Conservation (phyloP, 2,329 filamentous ascomycete genomes). For the Trichoderma sp. region DNA sequence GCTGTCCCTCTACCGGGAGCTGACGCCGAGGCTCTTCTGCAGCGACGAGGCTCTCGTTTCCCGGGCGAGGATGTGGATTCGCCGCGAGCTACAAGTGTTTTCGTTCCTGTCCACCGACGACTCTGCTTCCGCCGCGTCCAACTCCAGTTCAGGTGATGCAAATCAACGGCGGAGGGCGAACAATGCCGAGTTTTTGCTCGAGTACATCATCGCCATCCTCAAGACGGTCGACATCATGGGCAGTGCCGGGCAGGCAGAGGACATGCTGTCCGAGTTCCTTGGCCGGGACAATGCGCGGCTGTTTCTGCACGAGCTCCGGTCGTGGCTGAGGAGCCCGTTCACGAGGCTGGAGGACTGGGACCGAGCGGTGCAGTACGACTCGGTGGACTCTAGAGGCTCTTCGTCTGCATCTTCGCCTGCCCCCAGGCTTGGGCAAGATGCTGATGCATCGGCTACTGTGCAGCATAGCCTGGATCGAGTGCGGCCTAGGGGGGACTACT, state of each 20-base stretch:
- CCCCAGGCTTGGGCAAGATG: neutral
- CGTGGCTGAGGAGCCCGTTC: constrained; percentile 82
- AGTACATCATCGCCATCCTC: constrained; percentile 82
- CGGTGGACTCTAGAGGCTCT: neutral
- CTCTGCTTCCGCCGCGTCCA: constrained; percentile 29
- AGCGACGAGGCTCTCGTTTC: constrained; percentile 68
- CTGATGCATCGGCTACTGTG: neutral
- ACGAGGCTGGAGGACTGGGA: constrained; percentile 77
- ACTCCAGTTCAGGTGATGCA: constrained; percentile 10
- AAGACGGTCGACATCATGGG: constrained; percentile 81
- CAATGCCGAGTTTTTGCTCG: constrained; percentile 81
- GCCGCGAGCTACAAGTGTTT: constrained; percentile 83
- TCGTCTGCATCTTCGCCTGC: neutral
- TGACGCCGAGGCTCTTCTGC: constrained; percentile 68
- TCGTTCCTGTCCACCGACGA: constrained; percentile 60
- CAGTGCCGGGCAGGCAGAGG: constrained; percentile 75
- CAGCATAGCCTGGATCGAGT: neutral
- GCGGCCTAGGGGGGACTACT: constrained; percentile 6
- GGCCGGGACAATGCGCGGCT: constrained; percentile 71
- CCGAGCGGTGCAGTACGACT: constrained; percentile 69
- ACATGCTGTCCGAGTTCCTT: constrained; percentile 76
- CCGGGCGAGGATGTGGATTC: constrained; percentile 77
- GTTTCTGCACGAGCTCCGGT: constrained; percentile 82
- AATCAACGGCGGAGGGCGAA: constrained; percentile 49
- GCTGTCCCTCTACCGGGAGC: constrained; percentile 72